Percentiles rank a stretch among this genome's conserved stretches.
phyloP scores from a whole-genome alignment of 805 yeast genomes.

The Yamadazyma olivae region DNA sequence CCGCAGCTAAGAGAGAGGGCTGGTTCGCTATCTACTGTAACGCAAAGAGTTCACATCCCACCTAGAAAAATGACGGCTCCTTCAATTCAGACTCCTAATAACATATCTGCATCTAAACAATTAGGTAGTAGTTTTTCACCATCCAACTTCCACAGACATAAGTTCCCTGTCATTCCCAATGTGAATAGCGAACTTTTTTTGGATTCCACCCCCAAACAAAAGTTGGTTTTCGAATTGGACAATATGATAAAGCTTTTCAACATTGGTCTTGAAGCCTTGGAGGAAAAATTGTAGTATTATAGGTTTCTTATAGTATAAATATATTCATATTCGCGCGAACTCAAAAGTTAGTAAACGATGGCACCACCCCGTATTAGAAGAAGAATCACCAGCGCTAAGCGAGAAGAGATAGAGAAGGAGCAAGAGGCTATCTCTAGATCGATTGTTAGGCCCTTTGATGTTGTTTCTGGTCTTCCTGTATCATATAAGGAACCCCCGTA shows the following conservation, averaged over 20 bases:
- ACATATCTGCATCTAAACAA: neutral
- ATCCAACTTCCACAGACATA: conserved; percentile 5
- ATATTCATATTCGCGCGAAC: neutral
- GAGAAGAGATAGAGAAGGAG: conserved; percentile 42
- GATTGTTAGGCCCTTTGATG: conserved; percentile 61
- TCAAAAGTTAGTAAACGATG: conserved; percentile 2
- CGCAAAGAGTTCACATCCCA: conserved; percentile 2
- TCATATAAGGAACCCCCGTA: conserved; percentile 64
- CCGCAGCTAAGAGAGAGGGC: conserved; percentile 13
- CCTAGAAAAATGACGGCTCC: conserved; percentile 14
- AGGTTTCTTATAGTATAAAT: neutral
- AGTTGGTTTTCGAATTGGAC: conserved; percentile 35
- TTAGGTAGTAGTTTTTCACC: conserved; percentile 5
- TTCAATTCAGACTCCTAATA: conserved; percentile 1
- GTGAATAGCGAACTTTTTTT: conserved; percentile 35
- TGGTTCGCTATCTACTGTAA: conserved; percentile 10
- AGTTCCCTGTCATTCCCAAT: conserved; percentile 36
- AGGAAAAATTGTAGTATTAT: conserved; percentile 18
- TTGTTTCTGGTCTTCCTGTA: conserved; percentile 64
- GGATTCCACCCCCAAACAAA: conserved; percentile 34
- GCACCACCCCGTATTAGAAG: conserved; percentile 41
- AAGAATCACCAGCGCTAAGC: conserved; percentile 38
- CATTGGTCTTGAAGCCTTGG: conserved; percentile 41
- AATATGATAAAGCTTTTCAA: conserved; percentile 34
- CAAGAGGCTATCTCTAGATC: conserved; percentile 32